Percentiles rank a stretch among this genome's conserved stretches.
These are phyloP conservation scores for Didymellaceae sp. DNA, from an alignment of 2,329 filamentous ascomycete species.

Conservation along the genomic window DNA sequence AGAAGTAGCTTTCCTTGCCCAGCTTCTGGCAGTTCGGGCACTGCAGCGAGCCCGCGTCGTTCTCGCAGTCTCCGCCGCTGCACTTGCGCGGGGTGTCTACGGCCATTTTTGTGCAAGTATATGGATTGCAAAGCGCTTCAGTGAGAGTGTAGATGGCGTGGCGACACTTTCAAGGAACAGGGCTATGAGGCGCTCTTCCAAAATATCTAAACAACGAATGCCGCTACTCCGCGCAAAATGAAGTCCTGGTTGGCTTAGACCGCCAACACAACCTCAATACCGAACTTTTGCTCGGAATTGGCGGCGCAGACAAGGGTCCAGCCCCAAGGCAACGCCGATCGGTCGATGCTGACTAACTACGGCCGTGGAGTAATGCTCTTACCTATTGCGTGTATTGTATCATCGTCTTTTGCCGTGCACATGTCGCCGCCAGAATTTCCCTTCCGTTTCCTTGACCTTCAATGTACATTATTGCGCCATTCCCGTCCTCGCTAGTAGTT, in stretches of 20 bases:
- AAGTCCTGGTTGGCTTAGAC: conserved; percentile 5
- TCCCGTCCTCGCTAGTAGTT: not conserved
- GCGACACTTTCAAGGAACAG: not conserved
- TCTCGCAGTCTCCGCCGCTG: conserved; percentile 80
- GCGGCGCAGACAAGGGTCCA: conserved; percentile 21
- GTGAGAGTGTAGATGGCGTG: not conserved
- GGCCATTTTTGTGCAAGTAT: conserved; percentile 35
- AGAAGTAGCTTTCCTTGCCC: conserved; percentile 92
- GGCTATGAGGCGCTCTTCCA: too few relatives aligned
- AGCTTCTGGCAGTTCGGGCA: conserved; percentile 95
- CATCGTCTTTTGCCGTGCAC: conserved; percentile 16
- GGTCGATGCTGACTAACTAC: conserved; percentile 27
- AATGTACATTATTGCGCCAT: conserved; percentile 12
- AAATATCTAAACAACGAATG: conserved; percentile 5
- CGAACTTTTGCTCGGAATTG: conserved; percentile 6
- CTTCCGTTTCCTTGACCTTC: not conserved
- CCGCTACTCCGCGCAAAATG: conserved; percentile 27
- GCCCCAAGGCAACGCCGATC: conserved; percentile 23
- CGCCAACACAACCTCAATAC: conserved; percentile 1
- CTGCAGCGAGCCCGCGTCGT: conserved; percentile 84
- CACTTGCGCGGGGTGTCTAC: conserved; percentile 69
- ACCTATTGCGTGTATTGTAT: conserved; percentile 27
- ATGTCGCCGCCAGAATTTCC: conserved; percentile 10
- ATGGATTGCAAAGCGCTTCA: not conserved
- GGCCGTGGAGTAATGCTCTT: conserved; percentile 20